Percentiles rank a stretch among this genome's conserved stretches.
These are phyloP conservation scores for Linum trigynum DNA, from an alignment of 345 rosid species.

Conservation along the genomic window DNA sequence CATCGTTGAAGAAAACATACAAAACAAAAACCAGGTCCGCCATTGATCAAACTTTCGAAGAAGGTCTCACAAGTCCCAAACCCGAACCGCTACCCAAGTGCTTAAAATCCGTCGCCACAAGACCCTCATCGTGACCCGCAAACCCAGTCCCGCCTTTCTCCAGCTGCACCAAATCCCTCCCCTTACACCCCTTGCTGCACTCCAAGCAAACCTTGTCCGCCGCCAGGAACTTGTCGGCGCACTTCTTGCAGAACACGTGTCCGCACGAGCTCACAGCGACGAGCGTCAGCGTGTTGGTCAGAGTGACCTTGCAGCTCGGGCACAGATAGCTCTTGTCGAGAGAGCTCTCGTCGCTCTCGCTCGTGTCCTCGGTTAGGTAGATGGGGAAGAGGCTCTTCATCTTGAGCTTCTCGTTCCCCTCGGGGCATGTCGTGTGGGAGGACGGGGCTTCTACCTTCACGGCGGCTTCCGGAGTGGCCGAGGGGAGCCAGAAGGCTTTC, in stretches of 20 bases:
- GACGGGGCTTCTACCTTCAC: conserved; percentile 68
- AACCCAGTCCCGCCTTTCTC: conserved; percentile 87
- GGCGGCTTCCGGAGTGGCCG: conserved; percentile 95
- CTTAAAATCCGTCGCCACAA: conserved; percentile 77
- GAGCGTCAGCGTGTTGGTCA: conserved; percentile 66
- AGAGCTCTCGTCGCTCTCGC: conserved; percentile 40
- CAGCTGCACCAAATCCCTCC: conserved; percentile 58
- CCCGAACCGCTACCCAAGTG: conserved; percentile 97
- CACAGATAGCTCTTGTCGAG: conserved; percentile 65
- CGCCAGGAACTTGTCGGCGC: conserved; percentile 66
- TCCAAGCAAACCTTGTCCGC: conserved; percentile 73
- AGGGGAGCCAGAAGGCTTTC: conserved; percentile 99
- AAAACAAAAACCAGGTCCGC: no score
- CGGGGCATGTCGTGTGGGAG: conserved; percentile 60
- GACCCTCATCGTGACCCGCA: conserved; percentile 73
- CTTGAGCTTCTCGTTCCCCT: conserved; percentile 83
- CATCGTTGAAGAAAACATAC: no score
- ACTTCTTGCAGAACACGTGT: conserved; percentile 96
- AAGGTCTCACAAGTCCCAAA: conserved; percentile 75
- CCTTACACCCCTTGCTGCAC: conserved; percentile 67
- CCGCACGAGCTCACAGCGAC: conserved; percentile 83
- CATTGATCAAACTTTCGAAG: no score
- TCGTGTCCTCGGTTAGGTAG: conserved; percentile 59
- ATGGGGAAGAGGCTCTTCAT: conserved; percentile 77
- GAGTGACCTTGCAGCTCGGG: conserved; percentile 94